A percentile compares a stretch with the other conserved stretches of the same genome.
Evolutionary conservation across 1,284 basidiomycete genomes (phyloP).

Genomic region (Polyporus tsugae): DNA sequence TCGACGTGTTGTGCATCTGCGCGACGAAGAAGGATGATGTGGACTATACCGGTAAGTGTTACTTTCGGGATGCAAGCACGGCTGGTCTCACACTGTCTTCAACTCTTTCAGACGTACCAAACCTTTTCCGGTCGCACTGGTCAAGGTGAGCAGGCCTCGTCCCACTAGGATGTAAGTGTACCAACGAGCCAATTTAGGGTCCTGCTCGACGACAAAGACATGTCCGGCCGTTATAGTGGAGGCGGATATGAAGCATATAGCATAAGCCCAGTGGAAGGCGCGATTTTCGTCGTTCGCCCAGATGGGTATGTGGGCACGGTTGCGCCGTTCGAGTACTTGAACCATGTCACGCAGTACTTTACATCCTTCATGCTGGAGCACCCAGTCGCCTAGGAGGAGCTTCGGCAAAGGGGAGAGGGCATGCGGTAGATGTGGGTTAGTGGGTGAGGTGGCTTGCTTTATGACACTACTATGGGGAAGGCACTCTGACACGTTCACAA

Average conservation of each 20-base stretch:
- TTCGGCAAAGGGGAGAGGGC: not conserved
- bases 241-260: conserved; percentile 59
- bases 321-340: conserved; percentile 54
- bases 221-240: conserved; percentile 45
- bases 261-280: conserved; percentile 58
- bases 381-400: not conserved
- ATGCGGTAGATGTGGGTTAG: not conserved
- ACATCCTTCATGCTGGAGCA: conserved; percentile 45
- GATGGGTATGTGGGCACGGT: conserved; percentile 76
- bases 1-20: conserved; percentile 64
- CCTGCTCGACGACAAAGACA: conserved; percentile 46
- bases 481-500: not conserved
- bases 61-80: not conserved
- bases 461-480: no score
- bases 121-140: conserved; percentile 67
- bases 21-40: conserved; percentile 55
- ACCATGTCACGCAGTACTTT: conserved; percentile 63
- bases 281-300: conserved; percentile 72
- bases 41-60: conserved; percentile 46
- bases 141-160: conserved; percentile 56
- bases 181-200: conserved; percentile 33
- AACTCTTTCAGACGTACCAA: conserved; percentile 52
- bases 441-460: not conserved
- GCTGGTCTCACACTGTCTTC: not conserved
- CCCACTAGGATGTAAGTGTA: no score